Evolutionary conservation across 306 rosid genomes (phyloP), one percentile per base, ranked within the genome.

Genomic region (Macrotyloma uniflorum): DNA sequence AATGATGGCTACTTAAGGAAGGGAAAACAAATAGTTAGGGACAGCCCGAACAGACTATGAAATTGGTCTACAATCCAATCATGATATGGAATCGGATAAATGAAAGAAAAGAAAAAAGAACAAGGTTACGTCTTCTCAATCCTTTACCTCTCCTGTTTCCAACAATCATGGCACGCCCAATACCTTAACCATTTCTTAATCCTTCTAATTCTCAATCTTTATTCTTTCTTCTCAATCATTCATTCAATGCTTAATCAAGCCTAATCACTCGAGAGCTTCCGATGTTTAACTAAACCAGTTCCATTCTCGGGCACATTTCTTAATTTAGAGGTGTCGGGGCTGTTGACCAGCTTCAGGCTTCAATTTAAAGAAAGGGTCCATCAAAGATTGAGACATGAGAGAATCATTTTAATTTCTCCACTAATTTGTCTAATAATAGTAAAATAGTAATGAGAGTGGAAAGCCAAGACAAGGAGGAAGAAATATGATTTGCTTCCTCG

Each of bases 401-500:
- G 47, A 36, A 70, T 70, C 28, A 70, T 70, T 62, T 50, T 32
- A 59, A 82, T 61, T 61, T 23, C 68, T 47, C 74, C 78, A 69
- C 59, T 61, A 38, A 50, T 61, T 61, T 23, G 74, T 47, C 74
- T 81, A 69, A 67, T 61, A 38, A 50, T 64, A 53, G 57, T 77
- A 77, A 77, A 66, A 66, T 51, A 77, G 66, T 71, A 30, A 63
- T n/a, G 67, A 51, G 67, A 42, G 75, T 71, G 70, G 57, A 58
- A 70, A 82, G n/a, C n/a, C n/a, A n/a, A n/a, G n/a, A n/a, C n/a
- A n/a, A n/a, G n/a, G 71, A 16, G 76, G 18, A 59, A 50, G 30
- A 68, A 5, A 11, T 0, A 58, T 65, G 70, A 51, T 74, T 65
- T 68, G 43, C 54, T 80, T 78, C 86, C 93, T 90, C 91, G 91